Conservation (phyloP, 2,329 filamentous ascomycete species). For the Fusarium nematophilum region DNA sequence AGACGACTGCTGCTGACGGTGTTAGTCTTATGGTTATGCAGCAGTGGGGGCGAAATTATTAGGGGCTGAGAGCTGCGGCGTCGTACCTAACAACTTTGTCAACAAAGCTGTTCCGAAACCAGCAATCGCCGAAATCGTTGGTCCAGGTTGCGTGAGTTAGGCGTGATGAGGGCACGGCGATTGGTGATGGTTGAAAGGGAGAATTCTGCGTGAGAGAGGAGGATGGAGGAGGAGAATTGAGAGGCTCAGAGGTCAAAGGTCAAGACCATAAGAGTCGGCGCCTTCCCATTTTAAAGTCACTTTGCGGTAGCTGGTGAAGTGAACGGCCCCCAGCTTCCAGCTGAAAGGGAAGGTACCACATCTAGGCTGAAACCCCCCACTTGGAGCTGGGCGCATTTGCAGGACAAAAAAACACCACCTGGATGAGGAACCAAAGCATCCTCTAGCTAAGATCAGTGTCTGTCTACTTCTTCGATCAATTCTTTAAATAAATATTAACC, state of each 20-base stretch:
- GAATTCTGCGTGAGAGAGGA: conserved; percentile 1
- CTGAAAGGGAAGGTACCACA: conserved; percentile 26
- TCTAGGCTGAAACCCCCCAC: conserved; percentile 37
- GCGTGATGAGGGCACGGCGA: not conserved
- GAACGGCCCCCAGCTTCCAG: conserved; percentile 13
- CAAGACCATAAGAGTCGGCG: not conserved
- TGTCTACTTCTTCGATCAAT: no score
- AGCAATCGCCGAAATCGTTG: conserved; percentile 43
- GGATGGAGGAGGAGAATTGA: conserved; percentile 1
- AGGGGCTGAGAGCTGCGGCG: conserved; percentile 34
- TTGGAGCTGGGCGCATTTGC: not conserved
- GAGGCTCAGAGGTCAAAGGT: not conserved
- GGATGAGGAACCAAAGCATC: no score
- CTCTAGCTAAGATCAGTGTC: no score
- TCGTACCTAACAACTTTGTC: conserved; percentile 30
- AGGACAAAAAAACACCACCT: no score
- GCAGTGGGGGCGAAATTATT: conserved; percentile 13
- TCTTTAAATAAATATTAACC: no score
- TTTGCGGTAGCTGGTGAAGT: conserved; percentile 8
- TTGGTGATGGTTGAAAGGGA: conserved; percentile 1
- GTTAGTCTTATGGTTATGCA: conserved; percentile 23
- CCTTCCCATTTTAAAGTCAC: conserved; percentile 33
- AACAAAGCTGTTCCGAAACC: conserved; percentile 33
- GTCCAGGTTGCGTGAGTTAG: conserved; percentile 14
- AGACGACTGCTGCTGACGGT: not conserved